Percentiles rank a stretch among this genome's conserved stretches.
phyloP scores from a whole-genome alignment of 768 basidiomycete species.

The Floccularia luteovirens region DNA sequence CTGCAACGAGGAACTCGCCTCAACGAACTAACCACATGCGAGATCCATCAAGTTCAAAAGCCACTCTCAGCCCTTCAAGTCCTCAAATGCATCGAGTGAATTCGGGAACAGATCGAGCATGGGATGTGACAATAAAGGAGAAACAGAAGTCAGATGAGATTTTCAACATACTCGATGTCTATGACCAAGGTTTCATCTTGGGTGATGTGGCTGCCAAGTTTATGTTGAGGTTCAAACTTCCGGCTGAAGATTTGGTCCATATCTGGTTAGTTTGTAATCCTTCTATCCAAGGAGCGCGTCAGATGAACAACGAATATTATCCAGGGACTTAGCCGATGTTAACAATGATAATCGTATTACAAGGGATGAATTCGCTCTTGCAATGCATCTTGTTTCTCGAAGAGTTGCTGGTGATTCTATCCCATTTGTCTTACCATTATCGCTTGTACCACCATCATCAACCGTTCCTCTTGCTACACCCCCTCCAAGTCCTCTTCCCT shows the following conservation, averaged over 20 bases:
- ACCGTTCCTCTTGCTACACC: constrained; percentile 7
- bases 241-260: constrained; percentile 22
- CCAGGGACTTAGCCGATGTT: constrained; percentile 23
- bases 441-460: constrained; percentile 18
- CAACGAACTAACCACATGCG: background rate
- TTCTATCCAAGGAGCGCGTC: background rate
- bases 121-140: constrained; percentile 19
- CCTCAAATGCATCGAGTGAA: background rate
- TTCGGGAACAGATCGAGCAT: too few species aligned
- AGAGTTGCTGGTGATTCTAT: constrained; percentile 22
- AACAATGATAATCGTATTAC: constrained; percentile 24
- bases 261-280: constrained; percentile 31
- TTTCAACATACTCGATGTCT: constrained; percentile 22
- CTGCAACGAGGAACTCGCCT: constrained; percentile 4
- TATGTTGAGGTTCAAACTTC: constrained; percentile 22
- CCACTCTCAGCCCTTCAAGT: constrained; percentile 1
- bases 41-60: constrained; percentile 1
- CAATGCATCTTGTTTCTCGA: constrained; percentile 25
- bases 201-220: constrained; percentile 23
- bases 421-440: constrained; percentile 21
- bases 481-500: constrained; percentile 1
- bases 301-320: background rate
- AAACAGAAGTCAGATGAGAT: constrained; percentile 20
- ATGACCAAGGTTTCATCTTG: constrained; percentile 20
- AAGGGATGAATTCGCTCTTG: constrained; percentile 28